A percentile compares a stretch with the other conserved stretches of the same genome.
These are phyloP conservation scores for Ascomycota sp. DNA, from an alignment of 2,329 filamentous ascomycete species.

Conservation along the genomic window DNA sequence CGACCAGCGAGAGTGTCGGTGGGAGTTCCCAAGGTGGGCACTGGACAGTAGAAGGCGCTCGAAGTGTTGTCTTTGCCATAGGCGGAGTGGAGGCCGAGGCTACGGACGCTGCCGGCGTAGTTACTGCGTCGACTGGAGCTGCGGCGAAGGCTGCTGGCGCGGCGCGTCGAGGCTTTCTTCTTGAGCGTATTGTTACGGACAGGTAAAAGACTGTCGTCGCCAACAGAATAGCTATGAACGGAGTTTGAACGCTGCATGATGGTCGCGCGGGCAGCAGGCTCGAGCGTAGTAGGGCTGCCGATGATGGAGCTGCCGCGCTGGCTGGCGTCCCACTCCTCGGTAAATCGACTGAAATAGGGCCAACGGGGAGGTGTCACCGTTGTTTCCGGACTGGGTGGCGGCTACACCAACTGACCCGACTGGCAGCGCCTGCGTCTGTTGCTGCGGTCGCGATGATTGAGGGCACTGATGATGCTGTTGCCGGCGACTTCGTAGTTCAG, in stretches of 20 bases:
- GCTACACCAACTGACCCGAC: too few relatives aligned
- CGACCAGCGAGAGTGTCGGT: conserved; percentile 73
- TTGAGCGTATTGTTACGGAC: conserved; percentile 53
- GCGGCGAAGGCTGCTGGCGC: conserved; percentile 62
- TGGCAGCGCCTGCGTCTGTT: too few relatives aligned
- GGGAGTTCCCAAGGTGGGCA: conserved; percentile 71
- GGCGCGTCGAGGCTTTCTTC: conserved; percentile 66
- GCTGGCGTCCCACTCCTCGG: conserved; percentile 51
- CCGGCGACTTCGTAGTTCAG: too few relatives aligned
- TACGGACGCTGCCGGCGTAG: conserved; percentile 71
- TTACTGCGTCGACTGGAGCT: conserved; percentile 63
- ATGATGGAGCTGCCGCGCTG: conserved; percentile 45
- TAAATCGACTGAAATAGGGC: too few relatives aligned
- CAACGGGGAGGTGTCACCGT: too few relatives aligned
- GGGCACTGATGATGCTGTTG: too few relatives aligned
- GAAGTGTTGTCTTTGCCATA: conserved; percentile 50
- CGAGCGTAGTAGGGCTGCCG: conserved; percentile 19
- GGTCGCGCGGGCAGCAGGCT: conserved; percentile 6
- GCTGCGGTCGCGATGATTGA: too few relatives aligned
- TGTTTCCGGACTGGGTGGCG: too few relatives aligned
- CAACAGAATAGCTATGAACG: conserved; percentile 28
- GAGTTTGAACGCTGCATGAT: conserved; percentile 42
- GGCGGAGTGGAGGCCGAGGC: conserved; percentile 50
- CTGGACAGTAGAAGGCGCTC: conserved; percentile 75
- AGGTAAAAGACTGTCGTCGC: conserved; percentile 22